A percentile compares a stretch with the other conserved stretches of the same genome.
phyloP scores from a whole-genome alignment of 106 monocot species.

The Dendrobium catenatum region DNA sequence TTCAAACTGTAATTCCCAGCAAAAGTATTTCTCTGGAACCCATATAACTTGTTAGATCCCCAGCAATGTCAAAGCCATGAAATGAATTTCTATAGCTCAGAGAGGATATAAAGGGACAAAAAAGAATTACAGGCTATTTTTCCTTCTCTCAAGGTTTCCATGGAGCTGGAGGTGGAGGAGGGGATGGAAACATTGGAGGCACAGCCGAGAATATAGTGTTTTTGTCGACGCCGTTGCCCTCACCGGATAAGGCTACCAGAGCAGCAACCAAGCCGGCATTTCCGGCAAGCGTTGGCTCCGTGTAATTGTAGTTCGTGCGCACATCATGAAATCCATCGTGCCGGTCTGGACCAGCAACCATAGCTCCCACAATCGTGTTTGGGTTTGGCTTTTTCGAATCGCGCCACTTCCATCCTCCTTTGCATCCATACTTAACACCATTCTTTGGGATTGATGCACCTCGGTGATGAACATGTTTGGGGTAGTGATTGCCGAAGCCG shows the following conservation, averaged over 20 bases:
- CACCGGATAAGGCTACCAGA: constrained; percentile 30
- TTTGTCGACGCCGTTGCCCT: constrained; percentile 22
- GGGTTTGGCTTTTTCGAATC: constrained; percentile 29
- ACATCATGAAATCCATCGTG: constrained; percentile 38
- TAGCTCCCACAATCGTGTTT: constrained; percentile 39
- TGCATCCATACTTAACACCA: constrained; percentile 29
- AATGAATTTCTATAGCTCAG: constrained; percentile 4
- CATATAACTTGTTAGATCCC: constrained; percentile 3
- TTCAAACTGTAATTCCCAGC: neutral
- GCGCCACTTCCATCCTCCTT: constrained; percentile 45
- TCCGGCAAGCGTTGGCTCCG: constrained; percentile 46
- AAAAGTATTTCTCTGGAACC: neutral
- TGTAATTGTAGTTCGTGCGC: constrained; percentile 32
- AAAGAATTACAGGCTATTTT: neutral
- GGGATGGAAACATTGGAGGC: constrained; percentile 24
- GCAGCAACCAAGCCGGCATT: constrained; percentile 63
- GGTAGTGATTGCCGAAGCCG: constrained; percentile 34
- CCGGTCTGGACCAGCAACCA: constrained; percentile 48
- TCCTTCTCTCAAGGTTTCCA: constrained; percentile 32
- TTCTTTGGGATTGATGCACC: constrained; percentile 47
- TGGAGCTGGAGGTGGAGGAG: constrained; percentile 30
- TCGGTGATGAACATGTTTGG: constrained; percentile 49
- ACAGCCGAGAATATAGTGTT: constrained; percentile 50
- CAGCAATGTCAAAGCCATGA: neutral
- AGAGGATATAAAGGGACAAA: neutral